Evolutionary conservation across 106 monocot genomes (phyloP), one percentile per base, ranked within the genome.

Genomic region (Vanilla planifolia): DNA sequence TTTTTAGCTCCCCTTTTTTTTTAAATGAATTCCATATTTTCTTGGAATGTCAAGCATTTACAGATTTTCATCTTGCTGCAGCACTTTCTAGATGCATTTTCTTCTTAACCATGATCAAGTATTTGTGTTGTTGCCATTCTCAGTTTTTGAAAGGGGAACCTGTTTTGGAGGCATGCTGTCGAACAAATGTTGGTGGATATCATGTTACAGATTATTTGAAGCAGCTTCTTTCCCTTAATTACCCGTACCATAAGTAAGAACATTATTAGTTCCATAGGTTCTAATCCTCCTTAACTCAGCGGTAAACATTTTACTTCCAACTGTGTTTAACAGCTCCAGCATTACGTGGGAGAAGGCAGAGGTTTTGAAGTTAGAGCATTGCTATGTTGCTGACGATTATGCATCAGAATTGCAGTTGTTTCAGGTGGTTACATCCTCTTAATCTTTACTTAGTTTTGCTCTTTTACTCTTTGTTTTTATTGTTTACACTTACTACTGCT

Each of bases 271-370:
- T 20, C 15, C 13, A 15, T 14, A 44, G 14, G 47, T 36, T 60
- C 0, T n/a, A 24, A 14, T 24, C 20, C 16, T 50, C 22, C 8
- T 23, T 35, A 14, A 56, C 8, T 60, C 40, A 60, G 0, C 27
- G 22, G 17, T 21, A 48, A 23, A 35, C 48, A 37, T 57, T 45
- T 25, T 44, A n/a, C 50, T 29, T 23, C 55, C 27, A 27, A 19
- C 48, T 77, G 7, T 17, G 27, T 35, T 65, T 7, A 33, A 55
- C 21, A 96, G 95, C 71, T 43, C 84, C 58, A 90, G 74, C 67
- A 90, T 96, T 44, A 87, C 90, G 25, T 84, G 78, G 86, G 95
- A 96, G 45, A 96, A 96, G 43, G 78, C 87, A 4, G 95, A 96
- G 64, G 90, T 91, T 33, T 69, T 96, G 59, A 91, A 96, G 75